Percentiles rank a stretch among this genome's conserved stretches.
phyloP scores from a whole-genome alignment of 2,329 filamentous ascomycete genomes.

The Phoma herbarum region DNA sequence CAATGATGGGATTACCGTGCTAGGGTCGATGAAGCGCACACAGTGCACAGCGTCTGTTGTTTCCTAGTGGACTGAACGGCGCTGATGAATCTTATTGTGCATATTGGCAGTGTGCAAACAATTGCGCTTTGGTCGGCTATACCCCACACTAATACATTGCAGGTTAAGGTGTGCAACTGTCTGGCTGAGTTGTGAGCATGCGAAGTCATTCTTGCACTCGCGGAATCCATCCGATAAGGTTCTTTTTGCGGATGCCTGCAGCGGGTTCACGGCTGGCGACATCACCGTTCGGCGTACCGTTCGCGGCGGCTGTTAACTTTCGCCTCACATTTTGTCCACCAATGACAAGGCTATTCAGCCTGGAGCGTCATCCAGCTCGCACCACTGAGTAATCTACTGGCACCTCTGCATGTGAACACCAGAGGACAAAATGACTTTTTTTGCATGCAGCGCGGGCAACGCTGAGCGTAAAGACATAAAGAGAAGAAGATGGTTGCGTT shows the following conservation, averaged over 20 bases:
- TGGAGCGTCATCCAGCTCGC: background rate
- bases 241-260: constrained; percentile 4
- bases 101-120: background rate
- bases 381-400: background rate
- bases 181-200: background rate
- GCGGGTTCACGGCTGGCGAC: constrained; percentile 1
- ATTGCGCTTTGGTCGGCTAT: background rate
- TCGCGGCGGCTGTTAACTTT: constrained; percentile 5
- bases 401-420: background rate
- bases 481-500: background rate
- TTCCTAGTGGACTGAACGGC: too few species aligned
- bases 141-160: background rate
- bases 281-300: constrained; percentile 9
- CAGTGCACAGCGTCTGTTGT: background rate
- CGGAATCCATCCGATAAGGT: background rate
- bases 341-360: constrained; percentile 1
- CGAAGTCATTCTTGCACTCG: background rate
- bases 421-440: too few species aligned
- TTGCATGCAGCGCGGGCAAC: too few species aligned
- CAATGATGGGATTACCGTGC: background rate
- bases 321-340: constrained; percentile 11
- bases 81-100: background rate
- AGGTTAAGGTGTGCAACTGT: background rate
- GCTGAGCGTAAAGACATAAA: too few species aligned
- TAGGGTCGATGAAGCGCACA: background rate